Conservation (phyloP, 306 rosid species). For the Corylus heterophylla region DNA sequence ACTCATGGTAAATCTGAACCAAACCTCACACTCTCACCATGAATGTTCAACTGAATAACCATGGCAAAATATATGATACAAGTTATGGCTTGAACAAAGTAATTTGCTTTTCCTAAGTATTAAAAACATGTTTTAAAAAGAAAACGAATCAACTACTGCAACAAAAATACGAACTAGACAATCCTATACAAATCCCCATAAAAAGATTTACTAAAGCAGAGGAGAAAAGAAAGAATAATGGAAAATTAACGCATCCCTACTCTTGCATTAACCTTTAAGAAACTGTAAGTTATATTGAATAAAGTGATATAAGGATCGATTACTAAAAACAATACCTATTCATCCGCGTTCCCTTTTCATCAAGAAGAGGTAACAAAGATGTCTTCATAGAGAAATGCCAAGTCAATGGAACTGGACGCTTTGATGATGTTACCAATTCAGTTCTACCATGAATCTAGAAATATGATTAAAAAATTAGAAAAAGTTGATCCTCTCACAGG, state of each 20-base stretch:
- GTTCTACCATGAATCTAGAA: conserved; percentile 87
- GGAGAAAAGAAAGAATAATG: not conserved
- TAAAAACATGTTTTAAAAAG: not conserved
- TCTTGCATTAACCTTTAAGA: not conserved
- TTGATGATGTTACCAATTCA: conserved; percentile 86
- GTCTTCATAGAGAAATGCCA: conserved; percentile 89
- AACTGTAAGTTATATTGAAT: not conserved
- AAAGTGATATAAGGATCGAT: not conserved
- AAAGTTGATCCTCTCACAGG: conserved; percentile 2
- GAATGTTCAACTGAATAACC: conserved; percentile 9
- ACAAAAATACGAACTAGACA: not conserved
- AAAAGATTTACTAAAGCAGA: not conserved
- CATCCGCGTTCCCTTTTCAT: conserved; percentile 75
- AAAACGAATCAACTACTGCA: not conserved
- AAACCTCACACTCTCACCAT: not conserved
- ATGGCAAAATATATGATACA: not conserved
- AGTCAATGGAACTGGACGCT: conserved; percentile 92
- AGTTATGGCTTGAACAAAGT: not conserved
- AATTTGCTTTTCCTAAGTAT: not conserved
- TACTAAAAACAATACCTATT: conserved; percentile 56
- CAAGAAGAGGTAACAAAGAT: conserved; percentile 77
- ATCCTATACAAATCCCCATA: not conserved
- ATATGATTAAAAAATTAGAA: conserved; percentile 26
- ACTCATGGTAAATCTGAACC: not conserved
- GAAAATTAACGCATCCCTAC: not conserved